Evolutionary conservation across 164 flowering plant genomes (phyloP).

Genomic region (Macadamia tetraphylla): DNA sequence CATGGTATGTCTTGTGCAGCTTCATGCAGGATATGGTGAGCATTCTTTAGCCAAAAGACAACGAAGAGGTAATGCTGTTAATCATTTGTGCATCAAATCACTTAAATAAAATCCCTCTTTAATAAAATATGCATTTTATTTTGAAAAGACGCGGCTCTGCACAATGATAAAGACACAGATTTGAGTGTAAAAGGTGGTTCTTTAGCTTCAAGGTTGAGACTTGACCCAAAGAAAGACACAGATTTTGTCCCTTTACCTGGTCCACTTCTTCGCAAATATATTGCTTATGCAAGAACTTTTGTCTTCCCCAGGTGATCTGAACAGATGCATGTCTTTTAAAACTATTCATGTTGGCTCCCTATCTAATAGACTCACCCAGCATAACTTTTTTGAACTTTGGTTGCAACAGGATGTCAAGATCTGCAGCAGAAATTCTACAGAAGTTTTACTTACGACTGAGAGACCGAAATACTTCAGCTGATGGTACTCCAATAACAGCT

Average conservation of each 20-base stretch:
- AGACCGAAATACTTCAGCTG: constrained; percentile 80
- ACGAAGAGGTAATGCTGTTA: constrained; percentile 42
- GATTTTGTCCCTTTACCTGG: constrained; percentile 81
- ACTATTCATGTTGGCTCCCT: background rate
- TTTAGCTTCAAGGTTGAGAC: constrained; percentile 69
- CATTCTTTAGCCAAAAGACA: constrained; percentile 48
- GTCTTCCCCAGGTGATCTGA: constrained; percentile 73
- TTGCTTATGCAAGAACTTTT: constrained; percentile 88
- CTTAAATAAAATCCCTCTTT: background rate
- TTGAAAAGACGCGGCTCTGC: constrained; percentile 32
- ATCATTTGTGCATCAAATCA: background rate
- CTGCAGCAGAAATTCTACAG: constrained; percentile 90
- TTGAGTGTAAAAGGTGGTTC: constrained; percentile 40
- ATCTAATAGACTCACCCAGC: background rate
- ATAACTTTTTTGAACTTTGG: constrained; percentile 5
- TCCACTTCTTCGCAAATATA: constrained; percentile 88
- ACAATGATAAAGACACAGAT: constrained; percentile 28
- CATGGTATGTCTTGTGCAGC: constrained; percentile 44
- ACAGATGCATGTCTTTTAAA: constrained; percentile 4
- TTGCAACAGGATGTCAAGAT: constrained; percentile 67
- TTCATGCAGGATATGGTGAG: constrained; percentile 74
- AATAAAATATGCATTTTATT: constrained; percentile 2
- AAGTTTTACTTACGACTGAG: constrained; percentile 78
- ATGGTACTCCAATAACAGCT: constrained; percentile 96
- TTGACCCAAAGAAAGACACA: constrained; percentile 57